These are phyloP conservation scores for Fusarium redolens DNA, from an alignment of 2,329 filamentous ascomycete species.

Conservation along the genomic window DNA sequence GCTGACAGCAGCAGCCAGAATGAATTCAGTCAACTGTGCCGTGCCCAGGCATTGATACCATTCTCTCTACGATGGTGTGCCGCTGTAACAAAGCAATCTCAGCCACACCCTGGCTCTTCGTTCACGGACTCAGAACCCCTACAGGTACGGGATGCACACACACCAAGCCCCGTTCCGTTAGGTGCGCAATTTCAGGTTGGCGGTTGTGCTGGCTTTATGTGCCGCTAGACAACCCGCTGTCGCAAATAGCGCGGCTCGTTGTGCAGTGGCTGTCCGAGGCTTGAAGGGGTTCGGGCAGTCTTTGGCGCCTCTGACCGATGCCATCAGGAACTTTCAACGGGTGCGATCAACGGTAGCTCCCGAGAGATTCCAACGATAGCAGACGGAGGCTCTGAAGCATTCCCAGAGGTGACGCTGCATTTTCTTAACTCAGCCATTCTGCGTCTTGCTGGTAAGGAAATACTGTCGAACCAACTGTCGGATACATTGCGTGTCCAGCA, in stretches of 20 bases:
- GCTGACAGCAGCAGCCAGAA: neutral
- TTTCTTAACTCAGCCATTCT: constrained; percentile 28
- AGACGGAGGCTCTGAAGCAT: constrained; percentile 24
- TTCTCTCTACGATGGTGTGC: constrained; percentile 32
- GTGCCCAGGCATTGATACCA: constrained; percentile 26
- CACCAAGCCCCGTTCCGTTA: constrained; percentile 27
- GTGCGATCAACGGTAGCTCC: constrained; percentile 18
- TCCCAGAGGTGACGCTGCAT: constrained; percentile 13
- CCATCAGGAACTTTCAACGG: constrained; percentile 22
- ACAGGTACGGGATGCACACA: constrained; percentile 10
- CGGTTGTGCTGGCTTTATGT: constrained; percentile 16
- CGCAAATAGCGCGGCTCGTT: constrained; percentile 18
- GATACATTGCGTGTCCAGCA: constrained; percentile 19
- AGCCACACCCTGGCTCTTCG: constrained; percentile 40
- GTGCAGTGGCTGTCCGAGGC: constrained; percentile 10
- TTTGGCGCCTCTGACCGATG: constrained; percentile 30
- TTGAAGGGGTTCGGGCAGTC: constrained; percentile 20
- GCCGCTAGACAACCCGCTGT: constrained; percentile 24
- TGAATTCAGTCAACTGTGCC: constrained; percentile 18
- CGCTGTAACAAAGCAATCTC: constrained; percentile 35
- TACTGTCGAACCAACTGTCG: constrained; percentile 13
- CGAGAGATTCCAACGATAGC: constrained; percentile 8
- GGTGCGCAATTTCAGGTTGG: constrained; percentile 43
- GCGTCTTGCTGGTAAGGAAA: constrained; percentile 24
- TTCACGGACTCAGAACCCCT: constrained; percentile 29